Base-by-base conservation (phyloP, 2,329 filamentous ascomycete species). In the Phaeophleospora eucalypticola region DNA sequence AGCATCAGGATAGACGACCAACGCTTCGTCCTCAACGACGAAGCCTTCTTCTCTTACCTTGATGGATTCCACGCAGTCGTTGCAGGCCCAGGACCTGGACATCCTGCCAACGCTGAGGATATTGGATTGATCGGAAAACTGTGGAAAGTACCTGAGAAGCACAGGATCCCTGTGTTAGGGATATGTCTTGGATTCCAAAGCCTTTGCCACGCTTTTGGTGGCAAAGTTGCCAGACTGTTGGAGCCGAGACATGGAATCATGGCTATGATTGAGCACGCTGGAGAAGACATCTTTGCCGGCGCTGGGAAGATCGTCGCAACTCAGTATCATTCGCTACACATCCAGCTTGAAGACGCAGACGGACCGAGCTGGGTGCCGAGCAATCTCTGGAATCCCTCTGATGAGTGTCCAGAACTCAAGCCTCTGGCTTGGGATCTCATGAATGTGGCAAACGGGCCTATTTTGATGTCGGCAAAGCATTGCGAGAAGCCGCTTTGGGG, bases 131-230 rank as follows among this genome's bases (percentile, higher is more conserved):
- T 95, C 71, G 76, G 74, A 45, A 71, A 82, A 52, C 74, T 97
- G 3, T 97, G 90, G 89, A 68, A 70, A 40, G 71, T 91, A 14
- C 68, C 73, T 2, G 74, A 78, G 2, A 69, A 75, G 3, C 66
- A 82, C 14, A 53, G 83, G 9, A 58, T 95, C 1, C 93, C 93
- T 0, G 83, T 94, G 0, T 73, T 98, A 27, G 93, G 90, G 0
- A 87, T 96, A 36, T 95, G 90, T 58, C 77, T 95, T 0, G 90
- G 90, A 0, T 94, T 95, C 54, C 90, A 96, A 68, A 90, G 86
- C 58, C 71, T 95, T 36, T 83, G 84, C 39, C 72, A 81, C 38
- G 78, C 79, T 8, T 83, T 84, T 57, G 87, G 87, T 1, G 83
- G 82, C 1, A 66, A 69, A 6, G 80, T 95, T 15, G 73, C 80